Evolutionary conservation across 2,329 filamentous ascomycete genomes (phyloP), one percentile per base, ranked within the genome.

Genomic region (Botrytis elliptica): DNA sequence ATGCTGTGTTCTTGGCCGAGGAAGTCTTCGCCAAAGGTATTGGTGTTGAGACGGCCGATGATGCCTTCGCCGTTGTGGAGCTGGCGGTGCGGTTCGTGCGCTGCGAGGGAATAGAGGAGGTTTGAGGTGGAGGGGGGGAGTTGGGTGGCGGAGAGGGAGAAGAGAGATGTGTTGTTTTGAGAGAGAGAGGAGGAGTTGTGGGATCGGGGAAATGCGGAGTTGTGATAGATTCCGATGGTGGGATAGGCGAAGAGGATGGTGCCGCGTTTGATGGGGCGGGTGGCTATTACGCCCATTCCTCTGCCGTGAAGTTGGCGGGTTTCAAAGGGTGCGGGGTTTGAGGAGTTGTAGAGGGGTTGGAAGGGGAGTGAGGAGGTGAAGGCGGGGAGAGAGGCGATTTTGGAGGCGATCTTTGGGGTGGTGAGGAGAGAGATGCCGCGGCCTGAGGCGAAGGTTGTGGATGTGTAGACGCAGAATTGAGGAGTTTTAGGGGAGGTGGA

Each of bases 341-440:
- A 49, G 42, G n/a, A 22, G 33, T 40, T 36, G n/a, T 36, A 63
- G 25, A 71, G 33, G 29, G 57, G n/a, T 59, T 36, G 10, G 18
- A n/a, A 55, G 12, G 67, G 10, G 9, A 44, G 18, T 4, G 40
- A 33, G 7, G 40, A 64, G 38, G 55, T 71, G 52, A 79, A 79
- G 2, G 76, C 77, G n/a, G 76, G 75, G 16, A 79, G 74, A 6
- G 62, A 59, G 33, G 72, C 73, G 12, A 80, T 68, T 59, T 71
- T 74, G 29, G 71, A 46, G 1, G 79, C 78, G 38, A 79, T 77
- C 1, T 62, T 65, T 12, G 77, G 76, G 8, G 74, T 75, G 33
- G 79, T 79, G 46, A 80, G 77, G 42, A 80, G 75, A 16, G 79
- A 79, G 8, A 80, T 79, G 14, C 79, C 79, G 7, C 79, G 76